Base-by-base conservation (phyloP, 352 stramenopile species). In the Phytophthora pistaciae region DNA sequence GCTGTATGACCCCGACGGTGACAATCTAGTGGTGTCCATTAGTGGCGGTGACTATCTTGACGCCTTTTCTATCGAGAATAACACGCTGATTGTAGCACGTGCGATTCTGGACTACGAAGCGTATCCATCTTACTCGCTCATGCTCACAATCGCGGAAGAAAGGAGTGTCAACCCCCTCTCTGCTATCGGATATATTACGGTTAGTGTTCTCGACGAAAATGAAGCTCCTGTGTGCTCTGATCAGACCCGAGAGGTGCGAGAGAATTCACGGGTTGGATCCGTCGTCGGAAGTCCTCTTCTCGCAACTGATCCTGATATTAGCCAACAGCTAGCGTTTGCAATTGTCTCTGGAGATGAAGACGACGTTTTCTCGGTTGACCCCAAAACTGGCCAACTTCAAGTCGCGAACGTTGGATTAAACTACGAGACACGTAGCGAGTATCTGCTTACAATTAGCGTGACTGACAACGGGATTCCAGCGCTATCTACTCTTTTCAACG, bases 141-240 rank as follows among this genome's bases (percentile, higher is more conserved):
- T 58, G 14, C 40, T 78, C 18, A 44, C 59, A 11, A 59, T 74
- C 7, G 42, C 44, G 10, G 70, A 78, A 18, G 9, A 62, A 48
- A 61, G 50, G 36, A 38, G 44, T 53, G 23, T 62, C 14, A 54
- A 66, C 21, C 66, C 66, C 9, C 55, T 74, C 2, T 64, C 56
- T 36, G 52, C 36, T 13, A 53, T 60, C 16, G 60, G 18, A 16
- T 55, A 66, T n/a, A 18, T 70, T 25, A 48, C 44, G 18, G 46
- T 82, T 49, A 54, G 21, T 23, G 31, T 79, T 10, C 13, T 72
- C 3, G 60, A 82, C 33, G 61, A 60, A 40, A 82, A 82, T 38
- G 75, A 82, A 21, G 49, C 56, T 14, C 75, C 75, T 21, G 48
- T 72, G 6, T 69, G 58, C 16, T 36, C 1, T 16, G 59, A 69